phyloP scores from a whole-genome alignment of 495 filamentous ascomycete species.

The Alectoria sarmentosa region DNA sequence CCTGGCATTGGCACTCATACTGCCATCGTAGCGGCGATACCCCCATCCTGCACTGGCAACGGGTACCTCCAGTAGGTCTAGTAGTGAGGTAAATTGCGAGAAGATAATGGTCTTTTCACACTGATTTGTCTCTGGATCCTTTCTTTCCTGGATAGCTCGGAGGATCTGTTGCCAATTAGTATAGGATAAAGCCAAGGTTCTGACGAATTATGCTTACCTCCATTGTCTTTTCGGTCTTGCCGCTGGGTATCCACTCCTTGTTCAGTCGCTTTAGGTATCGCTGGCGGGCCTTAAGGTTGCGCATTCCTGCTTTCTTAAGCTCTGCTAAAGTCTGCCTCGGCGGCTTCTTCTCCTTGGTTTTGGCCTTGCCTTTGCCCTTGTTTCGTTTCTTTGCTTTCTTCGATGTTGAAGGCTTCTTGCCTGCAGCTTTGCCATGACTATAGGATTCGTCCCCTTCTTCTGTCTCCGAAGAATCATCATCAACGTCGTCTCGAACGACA shows the following conservation, averaged over 20 bases:
- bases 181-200: background rate
- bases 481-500: slow-evolving; percentile 46
- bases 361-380: slow-evolving; percentile 41
- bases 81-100: slow-evolving; percentile 82
- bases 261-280: slow-evolving; percentile 59
- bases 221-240: slow-evolving; percentile 71
- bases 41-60: slow-evolving; percentile 54
- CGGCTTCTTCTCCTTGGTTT: slow-evolving; percentile 34
- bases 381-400: slow-evolving; percentile 34
- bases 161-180: slow-evolving; percentile 40
- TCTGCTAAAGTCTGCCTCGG: slow-evolving; percentile 49
- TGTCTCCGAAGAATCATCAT: slow-evolving; percentile 30
- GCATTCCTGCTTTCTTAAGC: slow-evolving; percentile 56
- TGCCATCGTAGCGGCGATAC: slow-evolving; percentile 80
- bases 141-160: slow-evolving; percentile 36
- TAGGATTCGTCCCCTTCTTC: slow-evolving; percentile 23
- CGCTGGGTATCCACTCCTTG: slow-evolving; percentile 63
- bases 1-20: slow-evolving; percentile 63
- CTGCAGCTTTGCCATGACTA: slow-evolving; percentile 25
- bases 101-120: slow-evolving; percentile 86
- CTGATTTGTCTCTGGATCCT: slow-evolving; percentile 20
- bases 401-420: slow-evolving; percentile 16
- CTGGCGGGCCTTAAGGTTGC: slow-evolving; percentile 54
- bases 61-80: slow-evolving; percentile 90
- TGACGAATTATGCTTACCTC: slow-evolving; percentile 30